Base-by-base conservation (phyloP, 768 basidiomycete species). In the Hebeloma cylindrosporum region DNA sequence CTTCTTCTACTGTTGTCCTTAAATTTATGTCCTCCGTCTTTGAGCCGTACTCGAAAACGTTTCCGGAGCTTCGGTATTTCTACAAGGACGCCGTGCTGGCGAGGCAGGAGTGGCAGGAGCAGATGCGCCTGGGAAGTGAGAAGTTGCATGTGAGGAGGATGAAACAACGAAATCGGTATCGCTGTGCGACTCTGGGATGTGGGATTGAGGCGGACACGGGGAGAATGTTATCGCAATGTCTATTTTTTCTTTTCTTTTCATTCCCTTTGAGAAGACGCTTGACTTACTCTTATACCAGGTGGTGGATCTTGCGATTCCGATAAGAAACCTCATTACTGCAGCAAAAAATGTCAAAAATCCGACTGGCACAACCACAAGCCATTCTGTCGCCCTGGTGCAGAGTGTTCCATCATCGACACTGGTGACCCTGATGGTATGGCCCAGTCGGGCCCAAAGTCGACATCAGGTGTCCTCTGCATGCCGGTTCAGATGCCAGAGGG, bases 331-430 rank as follows among this genome's bases (percentile, higher is more conserved):
- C 48, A 48, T 22, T 64, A 63, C 32, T 63, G 63, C 36, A 58
- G 63, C 36, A 59, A 57, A 50, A 53, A 56, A 59, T 64, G 47
- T 39, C 47, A 48, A 25, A 48, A 43, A 52, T 48, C 1, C 23
- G 65, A 65, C 36, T 65, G 65, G 65, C 60, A 60, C 40, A 66
- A 52, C 50, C 65, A 67, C 52, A 65, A 64, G 45, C 61, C 60
- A 1, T 64, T 64, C 51, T 67, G 63, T 42, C 48, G 31, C 23
- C 52, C 60, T 0, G 60, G 59, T 4, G 60, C 60, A 1, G 50
- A 56, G 2, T 67, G 65, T 38, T 61, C 59, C 4, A 52, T 64
- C 13, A 33, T 65, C 25, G 59, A 60, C 17, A n/a, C n/a, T n/a
- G n/a, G n/a, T n/a, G n/a, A n/a, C n/a, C n/a, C n/a, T n/a, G n/a